These are phyloP conservation scores for Leucogyrophana mollusca DNA, from an alignment of 768 basidiomycete genomes.

Conservation along the genomic window DNA sequence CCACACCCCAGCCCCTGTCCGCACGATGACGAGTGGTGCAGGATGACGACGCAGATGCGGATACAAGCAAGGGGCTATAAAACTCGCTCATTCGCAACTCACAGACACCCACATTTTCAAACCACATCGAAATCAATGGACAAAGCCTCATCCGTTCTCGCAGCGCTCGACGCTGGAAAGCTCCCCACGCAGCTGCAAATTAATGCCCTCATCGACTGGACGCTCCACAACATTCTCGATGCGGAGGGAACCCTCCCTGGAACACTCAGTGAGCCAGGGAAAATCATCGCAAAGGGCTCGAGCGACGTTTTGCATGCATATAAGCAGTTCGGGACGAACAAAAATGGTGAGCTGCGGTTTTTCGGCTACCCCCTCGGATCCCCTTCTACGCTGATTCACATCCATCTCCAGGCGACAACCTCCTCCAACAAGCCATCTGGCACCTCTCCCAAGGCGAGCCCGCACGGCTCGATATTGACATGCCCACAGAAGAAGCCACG, in stretches of 20 bases:
- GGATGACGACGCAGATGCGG: no score
- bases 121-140: no score
- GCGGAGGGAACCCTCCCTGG: constrained; percentile 38
- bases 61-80: no score
- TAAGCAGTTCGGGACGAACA: constrained; percentile 49
- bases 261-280: constrained; percentile 56
- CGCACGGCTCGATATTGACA: constrained; percentile 26
- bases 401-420: constrained; percentile 49
- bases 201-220: constrained; percentile 51
- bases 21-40: no score
- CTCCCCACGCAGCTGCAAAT: constrained; percentile 62
- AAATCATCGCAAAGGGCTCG: constrained; percentile 47
- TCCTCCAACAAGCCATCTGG: constrained; percentile 66
- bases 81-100: no score
- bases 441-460: constrained; percentile 59
- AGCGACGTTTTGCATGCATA: constrained; percentile 56
- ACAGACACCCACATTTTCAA: no score
- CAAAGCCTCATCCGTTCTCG: constrained; percentile 56
- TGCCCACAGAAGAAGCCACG: constrained; percentile 44
- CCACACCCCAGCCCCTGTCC: no score
- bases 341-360: constrained; percentile 48
- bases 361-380: background rate
- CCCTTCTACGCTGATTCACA: constrained; percentile 4
- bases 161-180: constrained; percentile 71
- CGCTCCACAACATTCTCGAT: constrained; percentile 48